Base-by-base conservation (phyloP, 2,329 filamentous ascomycete species). In the Cordyceps militaris region DNA sequence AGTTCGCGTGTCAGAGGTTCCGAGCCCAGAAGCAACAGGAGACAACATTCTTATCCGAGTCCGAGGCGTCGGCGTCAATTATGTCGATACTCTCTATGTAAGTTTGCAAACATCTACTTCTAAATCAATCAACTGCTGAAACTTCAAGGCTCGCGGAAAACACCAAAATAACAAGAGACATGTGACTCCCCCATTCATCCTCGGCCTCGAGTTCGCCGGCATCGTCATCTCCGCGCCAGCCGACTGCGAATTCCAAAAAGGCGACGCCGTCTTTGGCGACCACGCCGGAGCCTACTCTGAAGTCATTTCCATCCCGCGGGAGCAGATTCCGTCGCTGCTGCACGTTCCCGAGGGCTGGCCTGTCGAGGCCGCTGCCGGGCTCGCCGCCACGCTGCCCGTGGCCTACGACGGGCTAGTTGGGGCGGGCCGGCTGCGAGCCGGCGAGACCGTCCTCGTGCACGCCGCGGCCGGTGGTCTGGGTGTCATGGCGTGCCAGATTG, bases 121-220 rank as follows among this genome's bases (percentile, higher is more conserved):
- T 16, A 9, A 23, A 19, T 5, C 13, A 13, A 13, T 14, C 14
- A 10, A 3, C 32, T 11, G 11, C 16, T 38, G 38, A 44, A 16
- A 26, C 24, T 1, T 19, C 38, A 34, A 75, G 72, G 79, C 78
- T 2, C 74, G 74, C 64, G 82, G 82, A 8, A 76, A 78, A 61
- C 82, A 85, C 63, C 82, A 85, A 63, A 85, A 85, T 65, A 84
- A 84, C 65, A 73, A 71, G 30, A 74, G 73, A n/a, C 76, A 81
- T 56, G 75, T 82, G 38, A 72, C 71, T 32, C 82, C 81, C 1
- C 82, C 82, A 0, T 85, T 86, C 68, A 76, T 74, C 1, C 74
- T 84, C 0, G 82, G 82, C 13, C 79, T 79, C n/a, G 82, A 85
- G 65, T 85, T 85, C 63, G 73, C 80, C 1, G 82, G 82, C n/a